Conservation (phyloP, 768 basidiomycete genomes). For the Psilocybe cubensis region DNA sequence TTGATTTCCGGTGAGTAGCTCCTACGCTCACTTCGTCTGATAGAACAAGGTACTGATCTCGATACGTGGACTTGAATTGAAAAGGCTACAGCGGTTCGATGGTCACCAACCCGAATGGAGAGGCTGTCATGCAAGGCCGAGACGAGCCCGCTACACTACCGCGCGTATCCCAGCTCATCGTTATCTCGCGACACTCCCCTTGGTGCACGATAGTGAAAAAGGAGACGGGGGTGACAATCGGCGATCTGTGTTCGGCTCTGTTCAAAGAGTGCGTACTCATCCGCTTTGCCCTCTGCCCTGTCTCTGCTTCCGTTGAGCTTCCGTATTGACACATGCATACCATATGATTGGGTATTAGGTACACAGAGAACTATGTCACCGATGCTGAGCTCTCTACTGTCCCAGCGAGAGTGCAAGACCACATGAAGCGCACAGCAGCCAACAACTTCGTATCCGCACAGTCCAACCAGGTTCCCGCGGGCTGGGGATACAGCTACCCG, state of each 20-base stretch:
- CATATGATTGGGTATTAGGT: too few relatives aligned
- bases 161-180: slow-evolving; percentile 58
- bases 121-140: slow-evolving; percentile 28
- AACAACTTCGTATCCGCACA: slow-evolving; percentile 30
- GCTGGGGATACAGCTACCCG: slow-evolving; percentile 49
- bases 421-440: slow-evolving; percentile 64
- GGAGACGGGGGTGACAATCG: slow-evolving; percentile 73
- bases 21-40: too few relatives aligned
- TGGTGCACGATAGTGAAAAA: slow-evolving; percentile 83
- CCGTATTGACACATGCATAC: too few relatives aligned
- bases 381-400: slow-evolving; percentile 66
- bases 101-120: slow-evolving; percentile 4
- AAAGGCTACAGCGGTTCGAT: slow-evolving; percentile 14
- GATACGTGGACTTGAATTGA: too few relatives aligned
- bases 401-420: slow-evolving; percentile 69
- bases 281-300: neutral
- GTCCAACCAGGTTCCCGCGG: slow-evolving; percentile 21
- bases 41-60: neutral
- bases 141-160: slow-evolving; percentile 75
- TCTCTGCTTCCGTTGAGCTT: neutral
- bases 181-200: slow-evolving; percentile 64
- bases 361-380: slow-evolving; percentile 68
- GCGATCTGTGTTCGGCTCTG: slow-evolving; percentile 70
- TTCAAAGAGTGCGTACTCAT: slow-evolving; percentile 74
- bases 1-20: slow-evolving; percentile 59